Conservation (phyloP, 1,139 yeast species). For the Pichia sp. region DNA sequence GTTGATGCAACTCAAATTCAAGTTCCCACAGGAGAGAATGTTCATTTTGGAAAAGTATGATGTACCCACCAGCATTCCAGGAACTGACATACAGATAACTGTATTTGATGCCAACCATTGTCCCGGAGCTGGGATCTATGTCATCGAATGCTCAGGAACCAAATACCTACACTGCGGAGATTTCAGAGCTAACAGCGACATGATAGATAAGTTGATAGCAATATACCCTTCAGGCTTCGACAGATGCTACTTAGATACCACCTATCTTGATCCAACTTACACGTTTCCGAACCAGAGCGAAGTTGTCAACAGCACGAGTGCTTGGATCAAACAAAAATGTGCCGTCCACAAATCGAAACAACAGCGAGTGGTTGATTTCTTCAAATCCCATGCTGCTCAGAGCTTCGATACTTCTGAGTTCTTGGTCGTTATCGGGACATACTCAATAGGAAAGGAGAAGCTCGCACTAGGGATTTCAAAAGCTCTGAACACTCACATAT, state of each 20-base stretch:
- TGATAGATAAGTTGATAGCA: slow-evolving; percentile 36
- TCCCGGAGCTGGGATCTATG: slow-evolving; percentile 85
- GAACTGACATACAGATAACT: slow-evolving; percentile 54
- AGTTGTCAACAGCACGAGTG: slow-evolving; percentile 57
- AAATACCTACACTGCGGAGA: slow-evolving; percentile 81
- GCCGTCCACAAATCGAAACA: slow-evolving; percentile 27
- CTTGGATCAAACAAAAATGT: slow-evolving; percentile 42
- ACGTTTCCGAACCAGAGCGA: slow-evolving; percentile 72
- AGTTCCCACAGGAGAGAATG: slow-evolving; percentile 36
- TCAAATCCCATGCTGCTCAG: slow-evolving; percentile 14
- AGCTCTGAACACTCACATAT: slow-evolving; percentile 48
- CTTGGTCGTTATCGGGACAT: slow-evolving; percentile 79
- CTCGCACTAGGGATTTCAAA: slow-evolving; percentile 68
- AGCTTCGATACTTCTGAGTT: slow-evolving; percentile 25
- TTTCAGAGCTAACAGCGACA: slow-evolving; percentile 61
- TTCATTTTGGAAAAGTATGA: slow-evolving; percentile 34
- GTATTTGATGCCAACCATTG: slow-evolving; percentile 88
- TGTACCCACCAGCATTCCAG: slow-evolving; percentile 31
- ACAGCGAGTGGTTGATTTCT: slow-evolving; percentile 42
- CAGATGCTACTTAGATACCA: slow-evolving; percentile 76
- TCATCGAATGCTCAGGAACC: slow-evolving; percentile 48
- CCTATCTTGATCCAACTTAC: slow-evolving; percentile 72
- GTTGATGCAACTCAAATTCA: slow-evolving; percentile 29
- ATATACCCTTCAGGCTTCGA: slow-evolving; percentile 41
- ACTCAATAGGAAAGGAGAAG: slow-evolving; percentile 87